Base-by-base conservation (phyloP, 2,329 filamentous ascomycete species). In the Botrytis cinerea region DNA sequence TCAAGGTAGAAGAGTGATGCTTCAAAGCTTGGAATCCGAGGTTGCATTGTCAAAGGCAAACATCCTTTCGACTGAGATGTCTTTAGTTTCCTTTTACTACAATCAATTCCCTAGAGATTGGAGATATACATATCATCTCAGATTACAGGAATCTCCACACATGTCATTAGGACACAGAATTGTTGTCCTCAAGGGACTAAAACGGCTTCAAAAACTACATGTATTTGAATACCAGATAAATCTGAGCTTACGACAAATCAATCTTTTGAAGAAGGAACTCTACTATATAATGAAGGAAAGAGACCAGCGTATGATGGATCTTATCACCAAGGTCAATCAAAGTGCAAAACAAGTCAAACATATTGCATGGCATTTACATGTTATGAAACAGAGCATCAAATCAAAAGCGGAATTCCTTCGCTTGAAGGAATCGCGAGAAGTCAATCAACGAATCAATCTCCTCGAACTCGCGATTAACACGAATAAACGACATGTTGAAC, bases 1-100 rank as follows among this genome's bases (percentile, higher is more conserved):
- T 5, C 63, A 69, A 38, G 62, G 43, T 46, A 73, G 63, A n/a
- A 73, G 71, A 69, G 51, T 73, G 20, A 43, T 73, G 54, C 16
- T 73, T 32, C 71, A 73, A 40, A 45, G 51, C 18, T 69, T 73
- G 35, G 63, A 69, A 60, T 43, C 63, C 25, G 69, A 73, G 35
- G 43, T 73, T 12, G 40, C 28, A 18, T 69, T 48, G 9, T 67
- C 51, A 20, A 45, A 48, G 4, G 40, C 54, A 14, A 38, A 69
- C 25, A 35, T 73, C 4, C 7, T 32, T 32, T 60, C 40, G 22
- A 69, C 54, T 22, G 54, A 73, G 10, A 60, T 48, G 43, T 43
- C 43, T 48, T 12, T 73, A 32, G 43, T 69, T 35, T 73, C 63
- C 20, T 73, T 66, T 10, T 48, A 61, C 45, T 73, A 69, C 32